A percentile compares a stretch with the other conserved stretches of the same genome.
phyloP scores from a whole-genome alignment of 2,329 filamentous ascomycete species.

The Gremmenia infestans region DNA sequence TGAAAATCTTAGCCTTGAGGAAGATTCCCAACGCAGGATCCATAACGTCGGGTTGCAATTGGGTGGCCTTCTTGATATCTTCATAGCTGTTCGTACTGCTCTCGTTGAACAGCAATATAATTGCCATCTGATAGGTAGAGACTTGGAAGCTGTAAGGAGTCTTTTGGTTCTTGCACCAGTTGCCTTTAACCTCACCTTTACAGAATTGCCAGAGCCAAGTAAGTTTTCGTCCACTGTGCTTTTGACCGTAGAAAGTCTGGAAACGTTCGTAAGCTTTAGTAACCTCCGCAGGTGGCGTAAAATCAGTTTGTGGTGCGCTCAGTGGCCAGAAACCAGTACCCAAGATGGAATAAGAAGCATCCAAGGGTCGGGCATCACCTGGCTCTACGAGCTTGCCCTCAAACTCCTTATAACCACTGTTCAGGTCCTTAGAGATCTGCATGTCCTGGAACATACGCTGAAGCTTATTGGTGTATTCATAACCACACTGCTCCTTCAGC shows the following conservation, averaged over 20 bases:
- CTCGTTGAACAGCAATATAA: constrained; percentile 92
- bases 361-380: constrained; percentile 62
- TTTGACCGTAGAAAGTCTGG: constrained; percentile 85
- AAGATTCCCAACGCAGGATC: constrained; percentile 84
- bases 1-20: constrained; percentile 86
- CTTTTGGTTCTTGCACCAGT: constrained; percentile 85
- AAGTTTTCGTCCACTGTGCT: constrained; percentile 92
- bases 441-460: constrained; percentile 99
- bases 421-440: constrained; percentile 97
- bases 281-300: constrained; percentile 81
- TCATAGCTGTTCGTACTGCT: constrained; percentile 80
- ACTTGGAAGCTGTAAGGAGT: constrained; percentile 96
- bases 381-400: constrained; percentile 61
- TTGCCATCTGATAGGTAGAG: constrained; percentile 96
- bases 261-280: constrained; percentile 86
- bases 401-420: constrained; percentile 78
- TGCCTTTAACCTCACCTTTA: constrained; percentile 93
- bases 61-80: constrained; percentile 78
- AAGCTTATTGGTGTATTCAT: constrained; percentile 98
- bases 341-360: constrained; percentile 87
- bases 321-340: constrained; percentile 98
- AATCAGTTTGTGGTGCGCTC: constrained; percentile 78
- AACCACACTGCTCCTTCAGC: constrained; percentile 95
- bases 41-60: constrained; percentile 73
- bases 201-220: constrained; percentile 98